A percentile compares a stretch with the other conserved stretches of the same genome.
phyloP scores from a whole-genome alignment of 148 eudicot species.

The Pharnaceum exiguum region DNA sequence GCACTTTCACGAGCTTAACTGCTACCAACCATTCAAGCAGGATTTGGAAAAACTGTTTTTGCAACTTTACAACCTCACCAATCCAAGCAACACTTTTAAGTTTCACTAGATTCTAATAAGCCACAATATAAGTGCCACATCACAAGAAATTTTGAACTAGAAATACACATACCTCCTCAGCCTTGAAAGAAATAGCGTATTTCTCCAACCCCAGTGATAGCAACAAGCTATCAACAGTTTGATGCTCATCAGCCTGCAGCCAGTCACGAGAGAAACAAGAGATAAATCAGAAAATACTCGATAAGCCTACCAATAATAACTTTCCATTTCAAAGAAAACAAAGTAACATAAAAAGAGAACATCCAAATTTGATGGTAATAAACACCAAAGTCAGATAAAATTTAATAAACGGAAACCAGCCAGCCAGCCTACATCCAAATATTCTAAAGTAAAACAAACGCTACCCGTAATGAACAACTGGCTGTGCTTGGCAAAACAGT shows the following conservation, averaged over 20 bases:
- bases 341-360: background rate
- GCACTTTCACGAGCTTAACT: too few species aligned
- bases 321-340: background rate
- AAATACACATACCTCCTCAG: conserved; percentile 74
- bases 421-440: too few species aligned
- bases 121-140: background rate
- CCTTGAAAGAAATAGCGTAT: conserved; percentile 63
- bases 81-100: too few species aligned
- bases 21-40: too few species aligned
- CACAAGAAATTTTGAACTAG: background rate
- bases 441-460: too few species aligned
- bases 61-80: too few species aligned
- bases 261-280: conserved; percentile 8
- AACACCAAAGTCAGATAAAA: too few species aligned
- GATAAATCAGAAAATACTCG: background rate
- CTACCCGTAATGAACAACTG: too few species aligned
- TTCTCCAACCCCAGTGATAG: conserved; percentile 68
- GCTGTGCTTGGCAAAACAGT: too few species aligned
- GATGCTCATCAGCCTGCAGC: conserved; percentile 52
- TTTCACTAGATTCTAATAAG: background rate
- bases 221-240: conserved; percentile 68
- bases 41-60: too few species aligned
- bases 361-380: too few species aligned
- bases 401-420: too few species aligned
- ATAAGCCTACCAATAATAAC: background rate